A percentile compares a stretch with the other conserved stretches of the same genome.
Conservation (phyloP, 192 early-diverging fungal species). For the Backusella westeae region DNA sequence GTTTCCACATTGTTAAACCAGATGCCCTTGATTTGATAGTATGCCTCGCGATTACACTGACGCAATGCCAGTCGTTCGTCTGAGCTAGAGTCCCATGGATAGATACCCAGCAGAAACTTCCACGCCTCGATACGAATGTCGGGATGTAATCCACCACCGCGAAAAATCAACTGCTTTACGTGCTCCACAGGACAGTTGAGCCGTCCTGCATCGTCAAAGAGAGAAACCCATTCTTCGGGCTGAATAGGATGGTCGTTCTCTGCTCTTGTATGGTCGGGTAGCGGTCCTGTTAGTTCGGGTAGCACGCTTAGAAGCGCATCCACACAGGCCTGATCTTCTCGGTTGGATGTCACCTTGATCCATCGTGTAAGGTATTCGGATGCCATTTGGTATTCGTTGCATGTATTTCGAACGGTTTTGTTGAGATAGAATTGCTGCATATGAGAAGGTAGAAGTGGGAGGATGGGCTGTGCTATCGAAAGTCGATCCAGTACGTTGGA, state of each 20-base stretch:
- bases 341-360: conserved; percentile 17
- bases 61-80: conserved; percentile 66
- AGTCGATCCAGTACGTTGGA: conserved; percentile 46
- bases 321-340: not conserved
- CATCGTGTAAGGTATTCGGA: conserved; percentile 72
- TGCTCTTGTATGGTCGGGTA: conserved; percentile 30
- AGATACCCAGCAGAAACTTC: conserved; percentile 86
- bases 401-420: conserved; percentile 51
- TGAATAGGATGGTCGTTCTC: conserved; percentile 40
- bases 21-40: conserved; percentile 60
- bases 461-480: conserved; percentile 49
- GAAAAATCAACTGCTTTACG: conserved; percentile 65
- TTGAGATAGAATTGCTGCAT: conserved; percentile 49
- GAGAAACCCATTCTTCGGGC: conserved; percentile 68
- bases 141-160: conserved; percentile 74
- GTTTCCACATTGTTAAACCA: conserved; percentile 66
- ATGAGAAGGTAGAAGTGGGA: conserved; percentile 45
- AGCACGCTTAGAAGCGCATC: not conserved
- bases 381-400: conserved; percentile 71
- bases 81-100: conserved; percentile 82
- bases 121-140: conserved; percentile 86
- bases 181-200: conserved; percentile 46
- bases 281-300: not conserved
- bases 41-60: conserved; percentile 46
- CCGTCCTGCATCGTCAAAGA: conserved; percentile 54